These are phyloP conservation scores for Malus orientalis DNA, from an alignment of 306 rosid species.

Conservation along the genomic window DNA sequence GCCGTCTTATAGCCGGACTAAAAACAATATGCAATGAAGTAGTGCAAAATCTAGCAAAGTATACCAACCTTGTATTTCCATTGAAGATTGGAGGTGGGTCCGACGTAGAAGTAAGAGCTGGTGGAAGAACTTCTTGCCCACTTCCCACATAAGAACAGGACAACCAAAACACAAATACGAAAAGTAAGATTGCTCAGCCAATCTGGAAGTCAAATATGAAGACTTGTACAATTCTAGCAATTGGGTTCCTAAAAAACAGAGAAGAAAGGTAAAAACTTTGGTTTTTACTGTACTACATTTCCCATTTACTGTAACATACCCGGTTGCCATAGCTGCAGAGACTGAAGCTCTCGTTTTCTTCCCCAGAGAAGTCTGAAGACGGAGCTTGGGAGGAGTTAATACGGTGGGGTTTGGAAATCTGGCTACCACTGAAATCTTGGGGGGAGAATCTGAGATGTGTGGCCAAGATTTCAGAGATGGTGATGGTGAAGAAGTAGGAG, in stretches of 20 bases:
- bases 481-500: not conserved
- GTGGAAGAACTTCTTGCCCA: slow-evolving; percentile 48
- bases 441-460: not conserved
- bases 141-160: slow-evolving; percentile 1
- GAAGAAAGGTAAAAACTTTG: not conserved
- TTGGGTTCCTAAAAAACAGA: not conserved
- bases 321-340: slow-evolving; percentile 36
- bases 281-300: not conserved
- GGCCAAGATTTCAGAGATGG: slow-evolving; percentile 3
- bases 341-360: slow-evolving; percentile 13
- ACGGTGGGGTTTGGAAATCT: slow-evolving; percentile 18
- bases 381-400: slow-evolving; percentile 19
- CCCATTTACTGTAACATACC: slow-evolving; percentile 26
- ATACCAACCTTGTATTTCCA: slow-evolving; percentile 70
- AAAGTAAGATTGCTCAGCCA: not conserved
- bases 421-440: not conserved
- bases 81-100: slow-evolving; percentile 53
- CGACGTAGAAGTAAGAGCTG: slow-evolving; percentile 56
- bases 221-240: not conserved
- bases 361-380: slow-evolving; percentile 6
- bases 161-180: not conserved
- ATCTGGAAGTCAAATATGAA: not conserved
- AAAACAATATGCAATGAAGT: not conserved
- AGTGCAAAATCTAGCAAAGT: not conserved
- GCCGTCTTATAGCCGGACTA: no score